Percentiles rank a stretch among this genome's conserved stretches.
Conservation (phyloP, 306 rosid species). For the Rubus parviflorus region DNA sequence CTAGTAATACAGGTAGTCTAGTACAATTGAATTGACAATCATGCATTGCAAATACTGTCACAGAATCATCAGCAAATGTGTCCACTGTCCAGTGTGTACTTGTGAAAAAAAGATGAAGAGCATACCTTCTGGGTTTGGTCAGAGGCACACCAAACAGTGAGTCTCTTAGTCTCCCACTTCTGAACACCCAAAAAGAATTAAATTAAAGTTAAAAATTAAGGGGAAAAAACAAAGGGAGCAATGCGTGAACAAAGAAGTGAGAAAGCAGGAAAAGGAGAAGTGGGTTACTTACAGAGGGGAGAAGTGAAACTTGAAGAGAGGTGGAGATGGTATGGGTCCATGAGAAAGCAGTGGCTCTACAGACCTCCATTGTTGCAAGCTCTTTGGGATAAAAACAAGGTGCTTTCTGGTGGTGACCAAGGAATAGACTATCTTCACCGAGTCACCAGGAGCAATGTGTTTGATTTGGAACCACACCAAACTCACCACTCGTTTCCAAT, state of each 20-base stretch:
- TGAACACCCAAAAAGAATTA: constrained; percentile 14
- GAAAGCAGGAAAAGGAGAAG: neutral
- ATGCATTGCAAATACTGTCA: neutral
- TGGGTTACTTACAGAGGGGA: constrained; percentile 45
- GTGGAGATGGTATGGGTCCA: constrained; percentile 60
- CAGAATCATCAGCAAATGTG: neutral
- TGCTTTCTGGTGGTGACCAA: neutral
- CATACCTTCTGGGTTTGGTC: constrained; percentile 54
- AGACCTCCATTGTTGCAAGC: constrained; percentile 40
- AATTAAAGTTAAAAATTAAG: neutral
- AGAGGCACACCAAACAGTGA: constrained; percentile 53
- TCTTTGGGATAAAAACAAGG: neutral
- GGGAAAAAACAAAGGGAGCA: neutral
- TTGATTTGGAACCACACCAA: constrained; percentile 60
- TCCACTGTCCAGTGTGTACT: neutral
- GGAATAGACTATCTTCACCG: too few species aligned
- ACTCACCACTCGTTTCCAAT: constrained; percentile 32
- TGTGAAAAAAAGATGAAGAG: constrained; percentile 5
- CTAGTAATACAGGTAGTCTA: too few species aligned
- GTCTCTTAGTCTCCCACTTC: constrained; percentile 39
- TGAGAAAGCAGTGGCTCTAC: constrained; percentile 50
- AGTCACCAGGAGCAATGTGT: neutral
- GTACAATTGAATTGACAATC: too few species aligned
- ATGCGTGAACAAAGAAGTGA: constrained; percentile 1
- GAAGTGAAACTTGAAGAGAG: constrained; percentile 47